Percentiles rank a stretch among this genome's conserved stretches.
Conservation (phyloP, 768 basidiomycete genomes). For the Flagelloscypha sp. region DNA sequence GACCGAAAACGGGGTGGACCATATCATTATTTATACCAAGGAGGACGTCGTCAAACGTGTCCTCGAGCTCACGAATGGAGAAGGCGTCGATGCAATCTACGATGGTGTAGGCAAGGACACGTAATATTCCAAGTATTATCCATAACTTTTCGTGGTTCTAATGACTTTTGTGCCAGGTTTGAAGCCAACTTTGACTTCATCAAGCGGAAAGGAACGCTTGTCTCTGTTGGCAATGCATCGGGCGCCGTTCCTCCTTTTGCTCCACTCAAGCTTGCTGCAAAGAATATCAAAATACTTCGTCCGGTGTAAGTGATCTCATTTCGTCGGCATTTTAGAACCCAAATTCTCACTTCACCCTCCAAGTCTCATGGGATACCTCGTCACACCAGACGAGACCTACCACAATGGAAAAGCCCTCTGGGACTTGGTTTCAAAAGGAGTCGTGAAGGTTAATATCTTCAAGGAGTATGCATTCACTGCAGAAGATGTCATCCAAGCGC, state of each 20-base stretch:
- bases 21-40: constrained; percentile 75
- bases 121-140: constrained; percentile 32
- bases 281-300: constrained; percentile 72
- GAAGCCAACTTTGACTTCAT: constrained; percentile 76
- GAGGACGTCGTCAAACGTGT: constrained; percentile 72
- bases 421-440: constrained; percentile 46
- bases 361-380: constrained; percentile 65
- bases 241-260: constrained; percentile 73
- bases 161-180: constrained; percentile 35
- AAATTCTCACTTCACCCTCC: constrained; percentile 1
- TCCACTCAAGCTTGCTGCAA: constrained; percentile 63
- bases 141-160: constrained; percentile 5
- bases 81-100: constrained; percentile 80
- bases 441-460: constrained; percentile 58
- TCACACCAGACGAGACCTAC: constrained; percentile 63
- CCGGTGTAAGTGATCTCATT: constrained; percentile 48
- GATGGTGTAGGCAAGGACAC: constrained; percentile 98
- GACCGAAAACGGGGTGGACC: constrained; percentile 69
- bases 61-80: constrained; percentile 65
- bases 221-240: constrained; percentile 88
- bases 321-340: neutral
- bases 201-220: constrained; percentile 81
- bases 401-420: constrained; percentile 63
- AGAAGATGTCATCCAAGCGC: constrained; percentile 70
- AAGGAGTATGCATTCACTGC: constrained; percentile 79